Evolutionary conservation across 352 stramenopile species (phyloP), one percentile per base, ranked within the genome.

Genomic region (Pythium biforme): DNA sequence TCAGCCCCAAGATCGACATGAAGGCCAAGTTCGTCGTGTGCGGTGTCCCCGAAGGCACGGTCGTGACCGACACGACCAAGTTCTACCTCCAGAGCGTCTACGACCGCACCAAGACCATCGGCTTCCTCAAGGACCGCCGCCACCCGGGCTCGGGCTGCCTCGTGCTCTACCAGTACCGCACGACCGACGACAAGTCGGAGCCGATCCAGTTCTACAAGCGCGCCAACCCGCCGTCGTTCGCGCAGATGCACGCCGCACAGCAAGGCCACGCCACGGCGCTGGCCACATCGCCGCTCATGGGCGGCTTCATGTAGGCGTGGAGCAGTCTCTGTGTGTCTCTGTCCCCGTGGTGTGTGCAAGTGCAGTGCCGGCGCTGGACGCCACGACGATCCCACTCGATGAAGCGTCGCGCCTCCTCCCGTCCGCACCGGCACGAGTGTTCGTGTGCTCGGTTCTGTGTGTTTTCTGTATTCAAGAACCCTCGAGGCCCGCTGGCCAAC

Each of bases 1-100:
- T 86, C 68, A 89, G 76, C 69, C 72, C 70, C 64, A 87, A 88
- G 56, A 77, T 85, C 39, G 76, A 90, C 56, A 68, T 77, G 22
- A 78, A 77, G 53, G 72, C 76, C 69, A 86, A 88, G 64, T 88
- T 90, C 59, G 72, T 88, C 51, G 74, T 90, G 37, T 76, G 66
- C 15, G 78, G 80, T n/a, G 79, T 90, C 31, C 80, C 78, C 17
- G 78, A 88, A 25, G 73, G 76, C 26, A 85, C 76, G 12, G 56
- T 78, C 7, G 80, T 90, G 31, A 86, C 78, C 1, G 78, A 78
- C 48, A 83, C 68, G 40, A 86, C 75, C 68, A 86, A 81, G 66
- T 90, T 90, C 52, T 90, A 86, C 59, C 57, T 90, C 25, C 76
- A 85, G 63, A 86, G 76, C 59, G 69, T 86, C n/a, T 85, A 86